Conservation (phyloP, 805 yeast genomes). For the Tanozyma kutaoensis region DNA sequence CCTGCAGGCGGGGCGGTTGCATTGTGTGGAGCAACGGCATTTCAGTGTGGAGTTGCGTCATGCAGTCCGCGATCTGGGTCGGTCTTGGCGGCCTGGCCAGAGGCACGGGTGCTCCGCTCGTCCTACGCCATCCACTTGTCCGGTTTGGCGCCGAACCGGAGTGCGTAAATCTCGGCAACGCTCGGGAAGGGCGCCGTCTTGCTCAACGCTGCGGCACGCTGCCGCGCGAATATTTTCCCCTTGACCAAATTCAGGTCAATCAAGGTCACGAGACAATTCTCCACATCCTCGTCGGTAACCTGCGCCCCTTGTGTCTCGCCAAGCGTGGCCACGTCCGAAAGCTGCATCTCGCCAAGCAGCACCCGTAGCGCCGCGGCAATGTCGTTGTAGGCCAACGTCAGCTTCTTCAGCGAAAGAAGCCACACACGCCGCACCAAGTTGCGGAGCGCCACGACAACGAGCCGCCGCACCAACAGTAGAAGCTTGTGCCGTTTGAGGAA, state of each 20-base stretch:
- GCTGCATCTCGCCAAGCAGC: constrained; percentile 5
- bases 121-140: constrained; percentile 7
- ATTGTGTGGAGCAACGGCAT: no score
- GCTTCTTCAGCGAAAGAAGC: constrained; percentile 11
- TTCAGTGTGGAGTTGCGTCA: no score
- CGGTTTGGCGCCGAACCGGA: constrained; percentile 5
- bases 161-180: constrained; percentile 8
- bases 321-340: constrained; percentile 23
- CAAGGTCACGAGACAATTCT: constrained; percentile 36
- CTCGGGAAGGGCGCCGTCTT: constrained; percentile 30
- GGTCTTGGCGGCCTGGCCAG: no score
- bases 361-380: constrained; percentile 10
- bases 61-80: no score
- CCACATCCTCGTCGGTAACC: no score
- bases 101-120: no score
- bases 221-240: constrained; percentile 34
- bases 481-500: constrained; percentile 25
- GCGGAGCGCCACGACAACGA: constrained; percentile 30
- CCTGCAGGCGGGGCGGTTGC: no score
- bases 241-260: constrained; percentile 40
- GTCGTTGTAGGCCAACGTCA: constrained; percentile 16
- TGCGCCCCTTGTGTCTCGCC: no score
- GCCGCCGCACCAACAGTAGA: constrained; percentile 30
- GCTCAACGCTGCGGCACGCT: constrained; percentile 26
- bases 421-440: constrained; percentile 27